Base-by-base conservation (phyloP, 1,284 basidiomycete genomes). In the Polyporus tsugae region DNA sequence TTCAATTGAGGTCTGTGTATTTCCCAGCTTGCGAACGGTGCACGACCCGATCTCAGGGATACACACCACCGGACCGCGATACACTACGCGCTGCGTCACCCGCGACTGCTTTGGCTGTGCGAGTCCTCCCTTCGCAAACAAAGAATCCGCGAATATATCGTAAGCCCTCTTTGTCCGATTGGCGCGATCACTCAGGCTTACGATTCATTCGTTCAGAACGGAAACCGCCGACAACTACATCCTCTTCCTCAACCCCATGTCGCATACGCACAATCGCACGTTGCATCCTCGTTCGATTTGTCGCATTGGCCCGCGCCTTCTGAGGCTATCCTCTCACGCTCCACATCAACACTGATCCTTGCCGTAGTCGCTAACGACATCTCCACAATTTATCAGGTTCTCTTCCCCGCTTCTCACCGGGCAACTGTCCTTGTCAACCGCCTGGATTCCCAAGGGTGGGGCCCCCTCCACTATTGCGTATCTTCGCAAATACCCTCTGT, bases 1-100 rank as follows among this genome's bases (percentile, higher is more conserved):
- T 44, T 63, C 87, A 36, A 60, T 60, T 71, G 52, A 66, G 35
- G 42, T 38, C 44, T 39, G 35, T 60, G 38, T 44, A 2, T 35
- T 29, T 19, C 61, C 29, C 69, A 84, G 91, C 85, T 94, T 64
- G 82, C 82, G 6, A 86, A 90, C 76, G 90, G 89, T 58, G 90
- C 92, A 42, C 84, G 89, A 44, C 89, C 91, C 57, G 91, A 93
- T 78, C 83, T 88, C 70, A 84, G 88, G 70, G 92, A 93, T 77
- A 82, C 84, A 59, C 89, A 91, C 72, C 85, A 91, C 75, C 86
- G 89, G 17, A 90, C 90, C 29, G 85, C 91, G 13, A 80, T 93
- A 46, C 90, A 93, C 72, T 91, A 90, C 72, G 85, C 90, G 9
- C 76, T 90, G 9, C 74, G 81, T 5, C 89, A 92, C 78, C 85